Evolutionary conservation across 2,329 filamentous ascomycete genomes (phyloP).

Genomic region (Cordyceps farinosa): DNA sequence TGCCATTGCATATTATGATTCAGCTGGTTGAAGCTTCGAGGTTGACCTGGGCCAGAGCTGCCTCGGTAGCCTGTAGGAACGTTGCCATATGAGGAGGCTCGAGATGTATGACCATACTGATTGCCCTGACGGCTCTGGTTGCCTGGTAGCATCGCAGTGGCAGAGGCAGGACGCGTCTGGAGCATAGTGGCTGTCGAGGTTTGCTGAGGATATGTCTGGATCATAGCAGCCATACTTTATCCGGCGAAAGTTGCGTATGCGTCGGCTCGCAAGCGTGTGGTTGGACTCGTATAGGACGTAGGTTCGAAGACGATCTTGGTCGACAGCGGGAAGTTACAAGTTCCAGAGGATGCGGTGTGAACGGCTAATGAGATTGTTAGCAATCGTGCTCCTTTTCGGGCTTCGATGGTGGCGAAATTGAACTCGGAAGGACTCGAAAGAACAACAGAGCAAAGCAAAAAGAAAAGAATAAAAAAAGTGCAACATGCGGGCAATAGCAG

Average conservation of each 20-base stretch:
- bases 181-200: conserved; percentile 71
- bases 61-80: conserved; percentile 51
- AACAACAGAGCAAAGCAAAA: too few species aligned
- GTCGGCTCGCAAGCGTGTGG: neutral
- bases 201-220: conserved; percentile 77
- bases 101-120: conserved; percentile 41
- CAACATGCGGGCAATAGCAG: neutral
- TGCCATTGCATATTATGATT: conserved; percentile 53
- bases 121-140: conserved; percentile 48
- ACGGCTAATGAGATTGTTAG: conserved; percentile 1
- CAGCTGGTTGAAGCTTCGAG: conserved; percentile 72
- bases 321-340: neutral
- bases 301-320: neutral
- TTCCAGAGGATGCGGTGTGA: neutral
- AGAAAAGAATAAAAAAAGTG: neutral
- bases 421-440: neutral
- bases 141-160: conserved; percentile 44
- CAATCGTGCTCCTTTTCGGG: neutral
- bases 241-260: neutral
- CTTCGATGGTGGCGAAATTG: neutral
- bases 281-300: neutral
- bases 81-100: conserved; percentile 25
- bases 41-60: conserved; percentile 61
- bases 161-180: conserved; percentile 65
- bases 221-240: conserved; percentile 74